Conservation (phyloP, 2,329 filamentous ascomycete species). For the Drechslerella coelobrocha region DNA sequence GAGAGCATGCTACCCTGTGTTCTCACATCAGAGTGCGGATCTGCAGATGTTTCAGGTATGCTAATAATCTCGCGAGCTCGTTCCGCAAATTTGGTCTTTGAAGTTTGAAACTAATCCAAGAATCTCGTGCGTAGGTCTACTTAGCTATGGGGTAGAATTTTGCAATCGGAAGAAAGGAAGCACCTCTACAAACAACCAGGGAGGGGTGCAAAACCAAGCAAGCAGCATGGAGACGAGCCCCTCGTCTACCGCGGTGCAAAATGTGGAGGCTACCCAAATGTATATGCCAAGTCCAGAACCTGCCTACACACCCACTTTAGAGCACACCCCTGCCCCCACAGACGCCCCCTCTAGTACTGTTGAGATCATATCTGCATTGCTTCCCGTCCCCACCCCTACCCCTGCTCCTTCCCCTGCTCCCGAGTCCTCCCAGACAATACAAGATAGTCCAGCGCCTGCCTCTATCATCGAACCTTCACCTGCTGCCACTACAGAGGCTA, state of each 20-base stretch:
- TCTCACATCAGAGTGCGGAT: constrained; percentile 24
- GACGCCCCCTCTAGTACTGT: background rate
- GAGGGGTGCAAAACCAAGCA: constrained; percentile 15
- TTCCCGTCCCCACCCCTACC: background rate
- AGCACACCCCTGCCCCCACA: constrained; percentile 1
- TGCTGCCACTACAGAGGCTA: no score
- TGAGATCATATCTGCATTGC: background rate
- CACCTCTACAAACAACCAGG: constrained; percentile 27
- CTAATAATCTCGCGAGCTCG: background rate
- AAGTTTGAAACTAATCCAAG: background rate
- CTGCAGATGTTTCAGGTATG: constrained; percentile 32
- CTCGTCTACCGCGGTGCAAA: constrained; percentile 8
- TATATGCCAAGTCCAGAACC: constrained; percentile 4
- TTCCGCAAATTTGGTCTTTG: background rate
- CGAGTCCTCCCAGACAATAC: background rate
- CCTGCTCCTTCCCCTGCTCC: background rate
- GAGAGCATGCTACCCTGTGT: constrained; percentile 31
- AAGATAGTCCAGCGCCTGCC: no score
- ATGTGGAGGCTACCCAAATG: constrained; percentile 8
- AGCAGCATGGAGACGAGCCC: constrained; percentile 7
- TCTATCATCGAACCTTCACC: no score
- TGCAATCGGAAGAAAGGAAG: constrained; percentile 22
- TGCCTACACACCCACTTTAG: constrained; percentile 7
- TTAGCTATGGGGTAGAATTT: constrained; percentile 31
- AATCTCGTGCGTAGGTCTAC: constrained; percentile 32